A percentile compares a stretch with the other conserved stretches of the same genome.
These are phyloP conservation scores for Candida vartiovaarae DNA, from an alignment of 805 yeast genomes.

Conservation along the genomic window DNA sequence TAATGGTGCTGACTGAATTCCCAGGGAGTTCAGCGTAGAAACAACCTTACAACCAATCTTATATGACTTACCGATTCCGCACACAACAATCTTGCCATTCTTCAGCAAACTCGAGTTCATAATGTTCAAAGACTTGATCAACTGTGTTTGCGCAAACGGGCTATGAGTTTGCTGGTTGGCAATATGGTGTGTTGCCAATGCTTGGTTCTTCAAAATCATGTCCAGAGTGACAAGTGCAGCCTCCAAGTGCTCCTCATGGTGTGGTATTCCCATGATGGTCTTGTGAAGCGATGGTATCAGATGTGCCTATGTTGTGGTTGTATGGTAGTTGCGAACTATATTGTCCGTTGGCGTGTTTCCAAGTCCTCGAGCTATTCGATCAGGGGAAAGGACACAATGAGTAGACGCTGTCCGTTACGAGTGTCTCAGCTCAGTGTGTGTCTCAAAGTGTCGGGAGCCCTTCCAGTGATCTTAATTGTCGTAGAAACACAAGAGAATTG, in stretches of 20 bases:
- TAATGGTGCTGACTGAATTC: slow-evolving; percentile 56
- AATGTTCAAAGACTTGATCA: slow-evolving; percentile 36
- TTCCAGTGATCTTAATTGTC: too few species aligned
- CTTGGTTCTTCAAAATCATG: slow-evolving; percentile 38
- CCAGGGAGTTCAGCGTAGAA: slow-evolving; percentile 77
- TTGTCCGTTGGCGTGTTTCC: too few species aligned
- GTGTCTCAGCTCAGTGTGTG: too few species aligned
- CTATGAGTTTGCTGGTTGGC: slow-evolving; percentile 39
- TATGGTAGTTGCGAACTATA: too few species aligned
- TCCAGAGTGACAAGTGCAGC: slow-evolving; percentile 28
- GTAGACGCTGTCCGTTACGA: too few species aligned
- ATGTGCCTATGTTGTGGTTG: too few species aligned
- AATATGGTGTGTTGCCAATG: slow-evolving; percentile 39
- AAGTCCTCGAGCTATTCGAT: too few species aligned
- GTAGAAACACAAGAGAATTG: too few species aligned
- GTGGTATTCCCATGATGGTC: background rate
- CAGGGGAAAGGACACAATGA: too few species aligned
- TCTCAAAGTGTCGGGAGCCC: too few species aligned
- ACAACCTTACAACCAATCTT: slow-evolving; percentile 73
- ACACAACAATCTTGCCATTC: slow-evolving; percentile 65
- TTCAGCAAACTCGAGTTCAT: slow-evolving; percentile 29
- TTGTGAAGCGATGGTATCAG: too few species aligned
- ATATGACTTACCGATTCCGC: slow-evolving; percentile 82
- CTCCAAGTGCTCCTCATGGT: slow-evolving; percentile 16
- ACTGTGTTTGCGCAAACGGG: slow-evolving; percentile 37